Conservation (phyloP, 169 alveolate species). For the Plasmodium fragile region DNA sequence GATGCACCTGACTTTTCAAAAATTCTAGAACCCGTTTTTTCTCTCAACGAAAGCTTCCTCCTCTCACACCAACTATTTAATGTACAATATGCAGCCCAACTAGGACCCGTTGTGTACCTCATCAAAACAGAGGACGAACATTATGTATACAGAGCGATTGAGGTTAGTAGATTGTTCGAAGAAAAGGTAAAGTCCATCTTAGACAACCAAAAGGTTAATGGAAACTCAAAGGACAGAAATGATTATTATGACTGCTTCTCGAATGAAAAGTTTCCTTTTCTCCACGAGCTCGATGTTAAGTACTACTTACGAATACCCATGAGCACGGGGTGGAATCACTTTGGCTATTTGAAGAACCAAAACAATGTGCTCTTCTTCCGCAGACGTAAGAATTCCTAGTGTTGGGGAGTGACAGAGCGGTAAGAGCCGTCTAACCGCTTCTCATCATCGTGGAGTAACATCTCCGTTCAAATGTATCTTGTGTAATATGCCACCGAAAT, state of each 20-base stretch:
- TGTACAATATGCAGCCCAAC: conserved; percentile 67
- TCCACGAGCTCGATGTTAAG: conserved; percentile 68
- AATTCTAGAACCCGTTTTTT: conserved; percentile 61
- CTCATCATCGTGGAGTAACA: background rate
- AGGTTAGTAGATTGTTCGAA: conserved; percentile 59
- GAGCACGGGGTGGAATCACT: conserved; percentile 77
- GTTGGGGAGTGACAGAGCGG: background rate
- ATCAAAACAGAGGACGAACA: conserved; percentile 66
- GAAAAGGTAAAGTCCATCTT: conserved; percentile 70
- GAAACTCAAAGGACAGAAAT: conserved; percentile 14
- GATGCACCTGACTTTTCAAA: conserved; percentile 70
- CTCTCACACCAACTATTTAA: conserved; percentile 64
- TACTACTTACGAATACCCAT: conserved; percentile 61
- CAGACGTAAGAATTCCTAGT: conserved; percentile 25
- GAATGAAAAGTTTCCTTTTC: conserved; percentile 34
- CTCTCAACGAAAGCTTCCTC: conserved; percentile 52
- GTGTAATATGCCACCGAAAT: too few relatives aligned
- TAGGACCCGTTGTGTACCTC: conserved; percentile 72
- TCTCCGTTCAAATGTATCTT: background rate
- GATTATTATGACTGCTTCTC: conserved; percentile 33
- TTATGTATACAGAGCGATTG: conserved; percentile 63
- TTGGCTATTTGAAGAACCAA: conserved; percentile 60
- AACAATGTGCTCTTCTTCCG: conserved; percentile 68
- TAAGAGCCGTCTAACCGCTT: background rate
- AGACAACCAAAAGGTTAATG: conserved; percentile 34